phyloP scores from a whole-genome alignment of 352 stramenopile genomes.

The Achlya hypogyna region DNA sequence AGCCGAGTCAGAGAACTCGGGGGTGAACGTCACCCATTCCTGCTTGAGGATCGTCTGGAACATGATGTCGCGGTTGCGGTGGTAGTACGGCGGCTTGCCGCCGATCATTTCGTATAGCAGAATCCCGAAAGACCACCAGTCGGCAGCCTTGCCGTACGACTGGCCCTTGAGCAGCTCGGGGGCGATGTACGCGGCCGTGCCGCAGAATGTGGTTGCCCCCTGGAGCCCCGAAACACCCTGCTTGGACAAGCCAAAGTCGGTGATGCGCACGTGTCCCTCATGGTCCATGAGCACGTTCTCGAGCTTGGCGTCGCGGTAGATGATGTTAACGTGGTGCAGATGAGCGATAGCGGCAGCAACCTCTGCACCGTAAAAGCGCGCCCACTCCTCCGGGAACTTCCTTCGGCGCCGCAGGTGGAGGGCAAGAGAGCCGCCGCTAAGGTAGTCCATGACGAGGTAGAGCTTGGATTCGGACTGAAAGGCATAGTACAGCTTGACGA shows the following conservation, averaged over 20 bases:
- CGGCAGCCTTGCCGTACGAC: conserved; percentile 84
- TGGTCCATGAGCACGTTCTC: conserved; percentile 94
- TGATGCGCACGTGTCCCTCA: conserved; percentile 90
- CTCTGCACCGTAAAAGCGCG: conserved; percentile 91
- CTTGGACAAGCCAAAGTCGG: conserved; percentile 92
- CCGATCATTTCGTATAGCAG: conserved; percentile 95
- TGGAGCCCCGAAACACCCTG: conserved; percentile 79
- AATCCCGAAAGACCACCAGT: conserved; percentile 94
- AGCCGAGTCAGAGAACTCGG: conserved; percentile 85
- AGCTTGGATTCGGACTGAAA: conserved; percentile 91
- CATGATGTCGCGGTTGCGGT: conserved; percentile 88
- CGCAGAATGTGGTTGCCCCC: conserved; percentile 88
- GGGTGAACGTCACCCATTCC: conserved; percentile 92
- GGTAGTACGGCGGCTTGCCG: conserved; percentile 85
- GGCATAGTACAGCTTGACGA: conserved; percentile 91
- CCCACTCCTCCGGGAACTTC: conserved; percentile 86
- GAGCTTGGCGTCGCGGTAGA: conserved; percentile 94
- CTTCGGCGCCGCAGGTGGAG: conserved; percentile 82
- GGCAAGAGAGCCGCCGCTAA: conserved; percentile 83
- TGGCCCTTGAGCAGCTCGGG: conserved; percentile 86
- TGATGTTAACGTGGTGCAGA: conserved; percentile 90
- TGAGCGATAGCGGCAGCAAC: conserved; percentile 87
- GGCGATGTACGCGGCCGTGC: conserved; percentile 90
- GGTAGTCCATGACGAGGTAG: conserved; percentile 91
- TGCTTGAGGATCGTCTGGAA: conserved; percentile 89